Conservation (phyloP, 768 basidiomycete species). For the Naematelia encephala region DNA sequence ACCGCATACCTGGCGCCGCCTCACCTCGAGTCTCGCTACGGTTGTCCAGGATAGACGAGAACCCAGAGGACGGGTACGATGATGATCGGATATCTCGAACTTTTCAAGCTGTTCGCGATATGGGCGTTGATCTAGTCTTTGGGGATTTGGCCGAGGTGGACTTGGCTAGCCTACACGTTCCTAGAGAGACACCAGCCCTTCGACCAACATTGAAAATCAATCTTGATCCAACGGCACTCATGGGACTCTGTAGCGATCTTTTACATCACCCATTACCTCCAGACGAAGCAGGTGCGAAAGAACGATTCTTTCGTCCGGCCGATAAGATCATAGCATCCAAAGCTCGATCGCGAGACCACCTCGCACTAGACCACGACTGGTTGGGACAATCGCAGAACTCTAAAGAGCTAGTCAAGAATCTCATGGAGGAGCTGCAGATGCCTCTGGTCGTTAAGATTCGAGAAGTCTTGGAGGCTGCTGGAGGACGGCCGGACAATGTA, state of each 20-base stretch:
- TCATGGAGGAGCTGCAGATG: slow-evolving; percentile 68
- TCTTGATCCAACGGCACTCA: slow-evolving; percentile 76
- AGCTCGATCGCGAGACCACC: neutral
- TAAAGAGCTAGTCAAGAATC: slow-evolving; percentile 67
- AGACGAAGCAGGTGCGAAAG: slow-evolving; percentile 60
- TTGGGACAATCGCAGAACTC: slow-evolving; percentile 56
- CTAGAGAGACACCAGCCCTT: neutral
- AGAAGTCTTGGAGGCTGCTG: slow-evolving; percentile 44
- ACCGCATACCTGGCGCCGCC: slow-evolving; percentile 52
- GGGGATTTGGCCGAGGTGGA: slow-evolving; percentile 51
- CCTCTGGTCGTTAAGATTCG: slow-evolving; percentile 64
- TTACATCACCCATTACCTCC: slow-evolving; percentile 68
- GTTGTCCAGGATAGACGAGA: slow-evolving; percentile 63
- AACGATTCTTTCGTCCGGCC: slow-evolving; percentile 60
- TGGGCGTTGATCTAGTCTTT: slow-evolving; percentile 67
- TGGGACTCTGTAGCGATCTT: slow-evolving; percentile 77
- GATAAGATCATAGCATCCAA: slow-evolving; percentile 1
- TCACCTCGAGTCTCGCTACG: slow-evolving; percentile 56
- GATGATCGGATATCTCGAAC: slow-evolving; percentile 62
- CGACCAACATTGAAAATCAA: slow-evolving; percentile 67
- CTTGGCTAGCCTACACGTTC: slow-evolving; percentile 8
- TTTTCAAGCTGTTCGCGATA: slow-evolving; percentile 57
- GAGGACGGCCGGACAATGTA: slow-evolving; percentile 44
- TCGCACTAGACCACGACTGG: slow-evolving; percentile 11
- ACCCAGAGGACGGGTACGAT: slow-evolving; percentile 28